These are phyloP conservation scores for Cochlearia excelsa DNA, from an alignment of 345 rosid genomes.

Conservation along the genomic window DNA sequence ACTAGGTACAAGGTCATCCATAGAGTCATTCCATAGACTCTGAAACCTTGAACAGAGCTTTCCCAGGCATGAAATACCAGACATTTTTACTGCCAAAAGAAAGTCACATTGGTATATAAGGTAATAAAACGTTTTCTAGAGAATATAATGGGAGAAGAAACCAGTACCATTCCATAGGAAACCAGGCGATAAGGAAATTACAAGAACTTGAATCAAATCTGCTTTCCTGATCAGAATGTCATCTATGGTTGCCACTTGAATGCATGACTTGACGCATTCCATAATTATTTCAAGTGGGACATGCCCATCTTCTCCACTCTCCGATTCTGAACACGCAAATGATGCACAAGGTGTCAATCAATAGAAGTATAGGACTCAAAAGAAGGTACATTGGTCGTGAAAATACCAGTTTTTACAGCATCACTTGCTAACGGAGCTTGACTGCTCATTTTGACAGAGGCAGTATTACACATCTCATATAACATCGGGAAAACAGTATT, in stretches of 20 bases:
- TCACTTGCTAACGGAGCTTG: slow-evolving; percentile 46
- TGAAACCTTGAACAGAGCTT: slow-evolving; percentile 69
- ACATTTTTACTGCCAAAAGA: slow-evolving; percentile 64
- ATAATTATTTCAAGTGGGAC: slow-evolving; percentile 65
- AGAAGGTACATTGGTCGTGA: slow-evolving; percentile 6
- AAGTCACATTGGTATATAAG: slow-evolving; percentile 15
- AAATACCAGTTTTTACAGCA: slow-evolving; percentile 60
- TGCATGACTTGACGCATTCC: slow-evolving; percentile 61
- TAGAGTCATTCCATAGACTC: slow-evolving; percentile 39
- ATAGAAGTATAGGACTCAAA: background rate
- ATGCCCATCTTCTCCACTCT: slow-evolving; percentile 45
- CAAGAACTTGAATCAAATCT: slow-evolving; percentile 52
- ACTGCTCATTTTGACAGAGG: slow-evolving; percentile 40
- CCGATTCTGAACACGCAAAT: slow-evolving; percentile 48
- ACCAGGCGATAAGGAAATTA: slow-evolving; percentile 60
- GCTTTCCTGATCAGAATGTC: slow-evolving; percentile 53
- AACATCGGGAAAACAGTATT: slow-evolving; percentile 61
- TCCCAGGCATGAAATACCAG: slow-evolving; percentile 60
- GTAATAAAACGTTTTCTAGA: background rate
- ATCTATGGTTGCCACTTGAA: slow-evolving; percentile 55
- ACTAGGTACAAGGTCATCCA: slow-evolving; percentile 36
- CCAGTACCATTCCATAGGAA: slow-evolving; percentile 78
- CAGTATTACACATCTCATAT: slow-evolving; percentile 61
- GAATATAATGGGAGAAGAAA: slow-evolving; percentile 17
- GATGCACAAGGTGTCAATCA: slow-evolving; percentile 1